A percentile compares a stretch with the other conserved stretches of the same genome.
phyloP scores from a whole-genome alignment of 352 stramenopile genomes.

The Pythium chondricola region DNA sequence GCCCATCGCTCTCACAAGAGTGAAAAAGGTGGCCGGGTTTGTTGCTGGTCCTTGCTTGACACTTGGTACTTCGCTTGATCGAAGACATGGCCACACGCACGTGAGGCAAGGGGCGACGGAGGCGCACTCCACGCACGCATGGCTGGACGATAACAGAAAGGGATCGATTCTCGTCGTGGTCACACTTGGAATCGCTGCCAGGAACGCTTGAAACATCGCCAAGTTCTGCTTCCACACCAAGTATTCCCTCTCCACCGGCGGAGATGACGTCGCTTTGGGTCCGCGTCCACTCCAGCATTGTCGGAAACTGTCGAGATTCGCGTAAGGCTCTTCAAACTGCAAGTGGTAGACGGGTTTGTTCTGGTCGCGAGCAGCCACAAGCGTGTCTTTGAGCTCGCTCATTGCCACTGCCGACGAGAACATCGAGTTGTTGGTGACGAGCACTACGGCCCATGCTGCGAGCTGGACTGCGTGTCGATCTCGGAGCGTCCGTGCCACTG shows the following conservation, averaged over 20 bases:
- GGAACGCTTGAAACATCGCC: neutral
- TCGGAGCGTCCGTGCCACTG: neutral
- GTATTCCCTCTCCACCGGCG: slow-evolving; percentile 12
- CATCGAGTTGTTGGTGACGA: slow-evolving; percentile 27
- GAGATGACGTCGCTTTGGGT: neutral
- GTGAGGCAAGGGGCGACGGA: slow-evolving; percentile 17
- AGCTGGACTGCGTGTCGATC: slow-evolving; percentile 1
- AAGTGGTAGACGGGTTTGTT: slow-evolving; percentile 24
- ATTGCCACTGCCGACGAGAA: slow-evolving; percentile 22
- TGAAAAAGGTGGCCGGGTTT: neutral
- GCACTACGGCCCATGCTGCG: slow-evolving; percentile 20
- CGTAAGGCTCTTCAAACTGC: slow-evolving; percentile 19
- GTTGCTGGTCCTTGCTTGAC: neutral
- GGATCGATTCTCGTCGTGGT: neutral
- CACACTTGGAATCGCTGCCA: neutral
- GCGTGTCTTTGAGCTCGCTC: slow-evolving; percentile 15
- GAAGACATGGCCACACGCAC: slow-evolving; percentile 20
- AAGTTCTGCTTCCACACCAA: slow-evolving; percentile 11
- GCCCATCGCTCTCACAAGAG: slow-evolving; percentile 4
- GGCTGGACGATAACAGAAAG: neutral
- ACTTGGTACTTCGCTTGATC: neutral
- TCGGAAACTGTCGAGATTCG: slow-evolving; percentile 23
- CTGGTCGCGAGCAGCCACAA: slow-evolving; percentile 5
- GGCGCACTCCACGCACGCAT: neutral
- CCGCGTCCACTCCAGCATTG: slow-evolving; percentile 6